phyloP scores from a whole-genome alignment of 2,329 filamentous ascomycete genomes.

The Pseudocercospora vitis region DNA sequence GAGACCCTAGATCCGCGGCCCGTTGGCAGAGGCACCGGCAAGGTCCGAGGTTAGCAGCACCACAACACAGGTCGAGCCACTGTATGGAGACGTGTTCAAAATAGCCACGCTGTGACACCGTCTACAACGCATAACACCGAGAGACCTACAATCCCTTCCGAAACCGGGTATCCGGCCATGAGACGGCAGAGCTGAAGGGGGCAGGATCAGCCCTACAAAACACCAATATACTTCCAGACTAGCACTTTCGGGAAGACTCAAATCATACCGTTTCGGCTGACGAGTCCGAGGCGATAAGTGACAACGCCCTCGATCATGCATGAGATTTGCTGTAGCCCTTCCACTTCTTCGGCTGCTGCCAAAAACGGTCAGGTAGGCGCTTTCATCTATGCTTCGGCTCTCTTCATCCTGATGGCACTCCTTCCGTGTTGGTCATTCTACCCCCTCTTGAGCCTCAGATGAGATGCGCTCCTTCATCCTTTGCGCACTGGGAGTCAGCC shows the following conservation, averaged over 20 bases:
- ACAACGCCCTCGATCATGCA: background rate
- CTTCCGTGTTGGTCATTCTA: background rate
- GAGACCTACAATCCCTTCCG: background rate
- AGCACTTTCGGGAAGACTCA: background rate
- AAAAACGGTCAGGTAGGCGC: background rate
- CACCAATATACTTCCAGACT: background rate
- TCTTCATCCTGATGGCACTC: background rate
- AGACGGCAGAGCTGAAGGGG: background rate
- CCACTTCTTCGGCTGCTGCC: background rate
- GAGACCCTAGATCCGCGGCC: too few relatives aligned
- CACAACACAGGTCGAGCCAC: too few relatives aligned
- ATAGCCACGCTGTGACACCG: too few relatives aligned
- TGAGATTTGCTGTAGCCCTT: background rate
- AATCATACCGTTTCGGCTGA: constrained; percentile 1
- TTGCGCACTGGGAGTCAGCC: background rate
- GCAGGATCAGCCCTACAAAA: constrained; percentile 1
- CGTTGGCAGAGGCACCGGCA: too few relatives aligned
- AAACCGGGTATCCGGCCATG: background rate
- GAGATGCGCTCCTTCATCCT: background rate
- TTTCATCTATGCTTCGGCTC: background rate
- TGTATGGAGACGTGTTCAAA: too few relatives aligned
- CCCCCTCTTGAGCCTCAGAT: background rate
- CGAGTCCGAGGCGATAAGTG: background rate
- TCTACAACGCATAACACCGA: too few relatives aligned
- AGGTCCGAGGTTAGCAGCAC: too few relatives aligned